Evolutionary conservation across 495 filamentous ascomycete species (phyloP).

Genomic region (Penicillium turbatum): DNA sequence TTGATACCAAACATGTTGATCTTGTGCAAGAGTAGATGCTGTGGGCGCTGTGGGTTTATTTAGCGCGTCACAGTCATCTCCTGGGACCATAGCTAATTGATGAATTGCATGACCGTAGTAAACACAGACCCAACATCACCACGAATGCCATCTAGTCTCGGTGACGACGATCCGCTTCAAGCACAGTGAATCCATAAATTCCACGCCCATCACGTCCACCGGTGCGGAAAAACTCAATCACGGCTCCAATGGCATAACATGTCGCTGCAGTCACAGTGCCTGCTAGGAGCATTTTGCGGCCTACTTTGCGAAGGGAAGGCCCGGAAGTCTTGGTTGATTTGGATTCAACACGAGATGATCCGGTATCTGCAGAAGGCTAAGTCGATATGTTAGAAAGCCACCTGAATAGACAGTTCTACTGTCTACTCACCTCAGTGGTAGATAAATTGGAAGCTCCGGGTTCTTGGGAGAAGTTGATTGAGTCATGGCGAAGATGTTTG

Average conservation of each 20-base stretch:
- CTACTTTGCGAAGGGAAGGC: conserved; percentile 29
- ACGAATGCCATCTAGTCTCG: conserved; percentile 3
- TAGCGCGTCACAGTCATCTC: too few relatives aligned
- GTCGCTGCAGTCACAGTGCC: conserved; percentile 57
- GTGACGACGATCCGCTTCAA: conserved; percentile 40
- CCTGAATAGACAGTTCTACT: conserved; percentile 56
- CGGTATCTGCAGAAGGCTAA: conserved; percentile 14
- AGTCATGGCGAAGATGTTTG: conserved; percentile 10
- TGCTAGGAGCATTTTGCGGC: conserved; percentile 52
- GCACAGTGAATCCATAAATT: conserved; percentile 47
- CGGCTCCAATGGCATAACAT: conserved; percentile 66
- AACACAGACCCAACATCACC: too few relatives aligned
- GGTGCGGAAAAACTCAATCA: conserved; percentile 60
- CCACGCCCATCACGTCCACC: conserved; percentile 53
- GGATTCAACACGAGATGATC: not conserved
- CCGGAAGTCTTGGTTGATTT: conserved; percentile 16
- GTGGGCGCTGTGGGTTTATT: too few relatives aligned
- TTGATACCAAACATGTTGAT: too few relatives aligned
- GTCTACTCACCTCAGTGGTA: conserved; percentile 46
- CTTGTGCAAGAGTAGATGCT: too few relatives aligned
- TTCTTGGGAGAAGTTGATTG: conserved; percentile 1
- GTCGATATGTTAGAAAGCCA: conserved; percentile 27
- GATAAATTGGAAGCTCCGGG: not conserved
- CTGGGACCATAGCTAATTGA: too few relatives aligned
- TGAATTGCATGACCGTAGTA: too few relatives aligned